A percentile compares a stretch with the other conserved stretches of the same genome.
Conservation (phyloP, 2,329 filamentous ascomycete species). For the Beauveria rudraprayagi region DNA sequence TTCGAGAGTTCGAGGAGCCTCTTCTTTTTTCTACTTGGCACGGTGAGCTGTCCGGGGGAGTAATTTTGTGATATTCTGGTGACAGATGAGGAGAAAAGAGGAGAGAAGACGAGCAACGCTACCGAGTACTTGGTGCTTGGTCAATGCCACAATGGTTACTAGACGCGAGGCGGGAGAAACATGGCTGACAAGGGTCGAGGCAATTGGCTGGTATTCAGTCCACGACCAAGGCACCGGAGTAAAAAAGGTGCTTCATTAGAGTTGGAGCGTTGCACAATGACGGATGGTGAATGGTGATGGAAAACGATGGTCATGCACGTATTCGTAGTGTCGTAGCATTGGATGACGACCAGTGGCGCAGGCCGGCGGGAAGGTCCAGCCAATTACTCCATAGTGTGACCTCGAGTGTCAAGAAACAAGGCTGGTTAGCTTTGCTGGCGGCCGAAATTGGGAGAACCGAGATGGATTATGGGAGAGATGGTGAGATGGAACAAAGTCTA, state of each 20-base stretch:
- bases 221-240: too few species aligned
- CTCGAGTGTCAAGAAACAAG: not conserved
- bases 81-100: not conserved
- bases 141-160: not conserved
- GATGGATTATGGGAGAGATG: not conserved
- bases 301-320: not conserved
- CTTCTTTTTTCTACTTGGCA: too few species aligned
- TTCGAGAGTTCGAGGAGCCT: too few species aligned
- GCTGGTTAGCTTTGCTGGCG: not conserved
- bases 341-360: not conserved
- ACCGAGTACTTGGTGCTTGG: too few species aligned
- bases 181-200: not conserved
- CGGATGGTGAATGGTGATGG: not conserved
- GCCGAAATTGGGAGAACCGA: not conserved
- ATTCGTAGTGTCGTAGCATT: not conserved
- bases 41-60: too few species aligned
- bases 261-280: too few species aligned
- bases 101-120: not conserved
- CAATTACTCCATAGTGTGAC: not conserved
- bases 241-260: too few species aligned
- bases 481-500: not conserved
- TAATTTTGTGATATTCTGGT: too few species aligned
- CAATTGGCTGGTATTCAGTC: too few species aligned
- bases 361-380: too few species aligned
- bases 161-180: not conserved